phyloP scores from a whole-genome alignment of 768 basidiomycete genomes.

The Boletus reticulatus region DNA sequence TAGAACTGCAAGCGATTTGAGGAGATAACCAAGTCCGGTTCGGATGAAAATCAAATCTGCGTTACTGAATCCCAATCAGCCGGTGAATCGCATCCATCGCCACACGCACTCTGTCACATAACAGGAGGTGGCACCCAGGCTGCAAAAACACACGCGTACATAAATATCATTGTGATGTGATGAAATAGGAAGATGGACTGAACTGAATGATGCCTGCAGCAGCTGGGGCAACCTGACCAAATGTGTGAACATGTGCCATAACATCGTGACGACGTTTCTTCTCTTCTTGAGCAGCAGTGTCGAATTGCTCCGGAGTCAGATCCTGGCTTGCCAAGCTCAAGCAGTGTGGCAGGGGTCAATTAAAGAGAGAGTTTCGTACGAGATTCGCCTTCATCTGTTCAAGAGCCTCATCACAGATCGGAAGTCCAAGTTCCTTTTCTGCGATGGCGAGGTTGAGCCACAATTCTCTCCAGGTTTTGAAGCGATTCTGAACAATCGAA shows the following conservation, averaged over 20 bases:
- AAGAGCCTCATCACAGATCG: constrained; percentile 87
- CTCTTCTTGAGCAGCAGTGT: constrained; percentile 89
- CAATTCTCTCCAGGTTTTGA: constrained; percentile 90
- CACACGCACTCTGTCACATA: constrained; percentile 92
- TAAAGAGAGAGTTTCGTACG: constrained; percentile 37
- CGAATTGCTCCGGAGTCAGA: constrained; percentile 87
- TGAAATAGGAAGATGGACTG: constrained; percentile 25
- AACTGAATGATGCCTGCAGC: constrained; percentile 97
- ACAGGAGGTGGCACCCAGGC: constrained; percentile 95
- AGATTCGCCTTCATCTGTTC: constrained; percentile 94
- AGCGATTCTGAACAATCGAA: constrained; percentile 66
- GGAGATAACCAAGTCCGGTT: constrained; percentile 77
- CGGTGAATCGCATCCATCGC: constrained; percentile 2
- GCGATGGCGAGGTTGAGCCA: constrained; percentile 97
- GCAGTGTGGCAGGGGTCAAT: background rate
- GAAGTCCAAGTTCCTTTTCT: constrained; percentile 92
- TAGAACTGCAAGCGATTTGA: constrained; percentile 84
- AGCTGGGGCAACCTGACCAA: constrained; percentile 88
- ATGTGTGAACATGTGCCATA: constrained; percentile 99
- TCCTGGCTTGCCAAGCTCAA: constrained; percentile 44
- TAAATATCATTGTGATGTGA: constrained; percentile 9
- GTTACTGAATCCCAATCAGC: constrained; percentile 56
- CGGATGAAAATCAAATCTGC: constrained; percentile 98
- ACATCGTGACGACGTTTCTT: constrained; percentile 98
- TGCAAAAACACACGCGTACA: constrained; percentile 27